Base-by-base conservation (phyloP, 306 rosid species). In the Glycine tomentella region DNA sequence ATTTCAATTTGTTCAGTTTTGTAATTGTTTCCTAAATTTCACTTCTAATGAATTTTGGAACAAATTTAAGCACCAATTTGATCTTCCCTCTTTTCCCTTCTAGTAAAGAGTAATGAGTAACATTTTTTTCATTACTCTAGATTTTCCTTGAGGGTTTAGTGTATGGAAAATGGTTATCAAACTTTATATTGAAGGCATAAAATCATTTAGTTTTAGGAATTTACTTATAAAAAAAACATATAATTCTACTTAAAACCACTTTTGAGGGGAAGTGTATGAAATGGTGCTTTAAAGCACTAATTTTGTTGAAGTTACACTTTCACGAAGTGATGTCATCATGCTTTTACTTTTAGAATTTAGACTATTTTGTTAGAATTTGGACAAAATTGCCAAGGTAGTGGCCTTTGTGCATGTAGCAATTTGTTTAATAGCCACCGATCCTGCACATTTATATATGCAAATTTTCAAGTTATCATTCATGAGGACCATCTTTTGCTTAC, bases 1-100 rank as follows among this genome's bases (percentile, higher is more conserved):
- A 65, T 75, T 63, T 81, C 3, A 45, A 45, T 75, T 61, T 68
- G 20, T 52, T 52, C 16, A n/a, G 48, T 53, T 71, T 42, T 6
- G 17, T 44, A 77, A 61, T n/a, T 33, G 40, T 66, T 74, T 17
- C 53, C 36, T 51, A 53, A 25, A 46, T 81, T 52, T 51, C 44
- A 48, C 72, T 55, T 55, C 62, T 8, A 33, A 13, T 49, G 65
- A 9, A 62, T 80, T 57, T 69, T 50, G 56, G 33, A 53, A 51
- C 57, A 17, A 50, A 67, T 67, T 67, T 44, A n/a, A 40, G 51
- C 34, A 3, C 72, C 52, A 16, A 42, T 42, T 38, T 42, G 7
- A 44, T 67, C n/a, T 36, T 42, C n/a, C 33, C 52, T 14, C 33
- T n/a, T 65, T 65, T 40, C 51, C 33, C 17, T 34, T 33, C 72